Percentiles rank a stretch among this genome's conserved stretches.
phyloP scores from a whole-genome alignment of 495 filamentous ascomycete species.

The Penicillium verhagenii region DNA sequence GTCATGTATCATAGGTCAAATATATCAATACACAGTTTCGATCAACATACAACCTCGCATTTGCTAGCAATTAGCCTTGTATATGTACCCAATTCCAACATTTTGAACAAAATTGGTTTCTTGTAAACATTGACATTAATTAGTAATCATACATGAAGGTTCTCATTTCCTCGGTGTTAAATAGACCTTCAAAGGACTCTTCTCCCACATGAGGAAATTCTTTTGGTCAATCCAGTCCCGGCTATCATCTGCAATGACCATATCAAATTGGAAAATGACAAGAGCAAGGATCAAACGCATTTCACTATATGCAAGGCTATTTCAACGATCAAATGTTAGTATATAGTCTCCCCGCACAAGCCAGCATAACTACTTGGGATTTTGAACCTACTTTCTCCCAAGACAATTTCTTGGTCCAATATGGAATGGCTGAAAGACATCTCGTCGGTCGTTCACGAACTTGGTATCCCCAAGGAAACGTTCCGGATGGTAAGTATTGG shows the following conservation, averaged over 20 bases:
- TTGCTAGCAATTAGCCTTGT: too few species aligned
- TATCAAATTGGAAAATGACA: conserved; percentile 43
- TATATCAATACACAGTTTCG: too few species aligned
- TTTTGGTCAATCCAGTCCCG: conserved; percentile 36
- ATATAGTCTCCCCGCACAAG: too few species aligned
- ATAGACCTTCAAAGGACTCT: conserved; percentile 28
- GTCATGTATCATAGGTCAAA: too few species aligned
- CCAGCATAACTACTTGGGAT: too few species aligned
- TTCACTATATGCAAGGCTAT: conserved; percentile 42
- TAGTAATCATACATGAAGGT: too few species aligned
- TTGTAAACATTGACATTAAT: too few species aligned
- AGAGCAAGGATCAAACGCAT: conserved; percentile 39
- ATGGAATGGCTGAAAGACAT: conserved; percentile 54
- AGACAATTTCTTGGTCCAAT: conserved; percentile 60
- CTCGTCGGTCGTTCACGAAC: conserved; percentile 43
- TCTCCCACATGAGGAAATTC: conserved; percentile 34
- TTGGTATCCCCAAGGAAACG: conserved; percentile 39
- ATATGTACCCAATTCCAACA: too few species aligned
- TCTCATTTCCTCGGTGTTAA: conserved; percentile 12
- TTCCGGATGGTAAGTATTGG: conserved; percentile 50
- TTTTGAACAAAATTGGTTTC: too few species aligned
- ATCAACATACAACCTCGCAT: too few species aligned
- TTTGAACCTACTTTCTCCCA: conserved; percentile 56
- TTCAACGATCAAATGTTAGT: not conserved
- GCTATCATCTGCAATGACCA: conserved; percentile 30